A percentile compares a stretch with the other conserved stretches of the same genome.
phyloP scores from a whole-genome alignment of 768 basidiomycete genomes.

The Harrya chromipes region DNA sequence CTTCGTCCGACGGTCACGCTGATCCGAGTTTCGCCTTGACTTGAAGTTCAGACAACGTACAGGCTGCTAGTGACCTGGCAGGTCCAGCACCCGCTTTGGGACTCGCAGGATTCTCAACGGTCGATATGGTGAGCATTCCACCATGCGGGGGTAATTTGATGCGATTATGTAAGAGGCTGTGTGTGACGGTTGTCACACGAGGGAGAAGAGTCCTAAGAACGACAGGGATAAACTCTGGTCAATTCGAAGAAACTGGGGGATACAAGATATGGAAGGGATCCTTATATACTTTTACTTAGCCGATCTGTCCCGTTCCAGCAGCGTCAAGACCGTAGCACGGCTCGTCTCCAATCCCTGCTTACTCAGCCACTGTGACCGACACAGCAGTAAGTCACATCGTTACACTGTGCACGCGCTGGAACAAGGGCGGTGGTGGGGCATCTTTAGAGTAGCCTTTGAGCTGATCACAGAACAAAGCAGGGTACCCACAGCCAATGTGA shows the following conservation, averaged over 20 bases:
- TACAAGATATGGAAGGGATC: too few species aligned
- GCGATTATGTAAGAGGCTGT: conserved; percentile 26
- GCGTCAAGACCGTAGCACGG: too few species aligned
- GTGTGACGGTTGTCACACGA: too few species aligned
- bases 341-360: too few species aligned
- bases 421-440: conserved; percentile 37
- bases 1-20: conserved; percentile 64
- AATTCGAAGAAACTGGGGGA: too few species aligned
- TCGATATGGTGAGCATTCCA: conserved; percentile 71
- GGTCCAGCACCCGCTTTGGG: conserved; percentile 41
- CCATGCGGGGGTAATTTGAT: conserved; percentile 58
- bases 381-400: too few species aligned
- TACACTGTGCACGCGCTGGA: conserved; percentile 31
- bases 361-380: too few species aligned
- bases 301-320: too few species aligned
- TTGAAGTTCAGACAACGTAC: conserved; percentile 60
- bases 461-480: background rate
- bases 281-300: too few species aligned
- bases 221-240: too few species aligned
- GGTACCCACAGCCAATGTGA: conserved; percentile 82
- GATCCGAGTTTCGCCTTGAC: conserved; percentile 57
- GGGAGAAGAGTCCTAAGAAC: too few species aligned
- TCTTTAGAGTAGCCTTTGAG: conserved; percentile 21
- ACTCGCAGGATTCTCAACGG: conserved; percentile 48
- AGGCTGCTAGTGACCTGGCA: conserved; percentile 50